phyloP scores from a whole-genome alignment of 2,329 filamentous ascomycete species.

The Trichoderma semiorbis region DNA sequence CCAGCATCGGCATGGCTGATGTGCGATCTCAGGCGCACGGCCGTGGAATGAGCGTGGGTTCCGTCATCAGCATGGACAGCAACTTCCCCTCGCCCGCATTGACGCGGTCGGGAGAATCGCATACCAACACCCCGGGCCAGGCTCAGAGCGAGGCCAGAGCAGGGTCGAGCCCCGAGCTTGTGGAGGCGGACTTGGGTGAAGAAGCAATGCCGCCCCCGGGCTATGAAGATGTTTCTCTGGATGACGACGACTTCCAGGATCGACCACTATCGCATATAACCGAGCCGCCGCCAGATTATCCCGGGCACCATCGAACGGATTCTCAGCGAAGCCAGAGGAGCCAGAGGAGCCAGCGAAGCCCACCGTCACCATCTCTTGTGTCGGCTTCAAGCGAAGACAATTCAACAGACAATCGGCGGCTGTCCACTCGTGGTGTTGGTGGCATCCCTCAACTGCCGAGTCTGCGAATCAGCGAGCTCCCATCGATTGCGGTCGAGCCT shows the following conservation, averaged over 20 bases:
- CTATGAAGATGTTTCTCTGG: slow-evolving; percentile 49
- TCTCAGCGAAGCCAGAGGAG: slow-evolving; percentile 24
- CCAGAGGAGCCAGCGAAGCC: neutral
- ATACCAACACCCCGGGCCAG: slow-evolving; percentile 39
- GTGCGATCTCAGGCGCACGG: slow-evolving; percentile 36
- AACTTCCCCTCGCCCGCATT: slow-evolving; percentile 41
- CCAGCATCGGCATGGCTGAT: slow-evolving; percentile 52
- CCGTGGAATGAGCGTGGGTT: slow-evolving; percentile 50
- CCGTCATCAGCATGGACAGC: slow-evolving; percentile 52
- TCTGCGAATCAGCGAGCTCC: slow-evolving; percentile 47
- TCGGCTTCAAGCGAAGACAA: slow-evolving; percentile 1
- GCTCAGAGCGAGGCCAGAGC: slow-evolving; percentile 34
- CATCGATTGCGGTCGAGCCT: slow-evolving; percentile 44
- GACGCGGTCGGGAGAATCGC: slow-evolving; percentile 42
- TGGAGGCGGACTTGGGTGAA: slow-evolving; percentile 50
- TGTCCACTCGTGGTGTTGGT: slow-evolving; percentile 33
- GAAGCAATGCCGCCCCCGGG: slow-evolving; percentile 50
- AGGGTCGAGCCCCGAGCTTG: slow-evolving; percentile 52
- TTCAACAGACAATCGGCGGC: neutral
- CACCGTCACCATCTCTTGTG: neutral
- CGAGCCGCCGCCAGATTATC: slow-evolving; percentile 52
- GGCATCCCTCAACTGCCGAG: slow-evolving; percentile 50
- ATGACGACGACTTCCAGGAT: slow-evolving; percentile 36
- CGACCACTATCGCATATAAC: slow-evolving; percentile 41
- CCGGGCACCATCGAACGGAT: slow-evolving; percentile 35